Evolutionary conservation across 108 stramenopile species (phyloP).

Genomic region (Parietichytrium sp.): DNA sequence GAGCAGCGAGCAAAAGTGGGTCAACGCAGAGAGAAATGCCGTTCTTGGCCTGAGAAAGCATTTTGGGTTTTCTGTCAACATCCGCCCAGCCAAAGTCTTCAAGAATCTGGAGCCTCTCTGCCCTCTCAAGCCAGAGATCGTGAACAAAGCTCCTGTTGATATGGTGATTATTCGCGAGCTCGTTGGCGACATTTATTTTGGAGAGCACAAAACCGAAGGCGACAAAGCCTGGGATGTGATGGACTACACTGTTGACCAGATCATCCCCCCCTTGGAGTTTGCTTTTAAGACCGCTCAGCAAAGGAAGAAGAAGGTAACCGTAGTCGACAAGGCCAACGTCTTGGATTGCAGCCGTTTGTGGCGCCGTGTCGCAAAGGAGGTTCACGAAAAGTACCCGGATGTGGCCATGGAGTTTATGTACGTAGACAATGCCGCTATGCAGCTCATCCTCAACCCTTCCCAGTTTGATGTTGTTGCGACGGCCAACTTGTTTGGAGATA

Average conservation of each 20-base stretch:
- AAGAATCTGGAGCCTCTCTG: constrained; percentile 88
- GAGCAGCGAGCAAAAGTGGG: constrained; percentile 87
- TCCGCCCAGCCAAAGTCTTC: constrained; percentile 92
- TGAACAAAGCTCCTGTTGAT: constrained; percentile 85
- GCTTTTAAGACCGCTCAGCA: constrained; percentile 90
- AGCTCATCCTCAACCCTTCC: constrained; percentile 89
- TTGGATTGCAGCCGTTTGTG: constrained; percentile 96
- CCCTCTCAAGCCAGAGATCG: constrained; percentile 89
- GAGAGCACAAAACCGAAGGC: constrained; percentile 88
- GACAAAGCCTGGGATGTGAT: constrained; percentile 75
- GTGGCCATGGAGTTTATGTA: constrained; percentile 95
- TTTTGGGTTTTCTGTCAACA: constrained; percentile 93
- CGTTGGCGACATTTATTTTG: constrained; percentile 99
- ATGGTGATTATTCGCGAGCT: constrained; percentile 96
- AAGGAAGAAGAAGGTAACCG: constrained; percentile 82
- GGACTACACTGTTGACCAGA: constrained; percentile 93
- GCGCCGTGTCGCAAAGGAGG: constrained; percentile 87
- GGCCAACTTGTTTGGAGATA: constrained; percentile 98
- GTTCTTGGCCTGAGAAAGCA: constrained; percentile 90
- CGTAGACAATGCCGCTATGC: constrained; percentile 98
- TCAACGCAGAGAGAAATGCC: constrained; percentile 84
- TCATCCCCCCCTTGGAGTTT: constrained; percentile 83
- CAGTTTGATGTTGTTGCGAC: constrained; percentile 97
- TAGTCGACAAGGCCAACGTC: constrained; percentile 98
- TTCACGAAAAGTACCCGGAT: constrained; percentile 71